Percentiles rank a stretch among this genome's conserved stretches.
Conservation (phyloP, 2,329 filamentous ascomycete genomes). For the Nannizzia gypsea region DNA sequence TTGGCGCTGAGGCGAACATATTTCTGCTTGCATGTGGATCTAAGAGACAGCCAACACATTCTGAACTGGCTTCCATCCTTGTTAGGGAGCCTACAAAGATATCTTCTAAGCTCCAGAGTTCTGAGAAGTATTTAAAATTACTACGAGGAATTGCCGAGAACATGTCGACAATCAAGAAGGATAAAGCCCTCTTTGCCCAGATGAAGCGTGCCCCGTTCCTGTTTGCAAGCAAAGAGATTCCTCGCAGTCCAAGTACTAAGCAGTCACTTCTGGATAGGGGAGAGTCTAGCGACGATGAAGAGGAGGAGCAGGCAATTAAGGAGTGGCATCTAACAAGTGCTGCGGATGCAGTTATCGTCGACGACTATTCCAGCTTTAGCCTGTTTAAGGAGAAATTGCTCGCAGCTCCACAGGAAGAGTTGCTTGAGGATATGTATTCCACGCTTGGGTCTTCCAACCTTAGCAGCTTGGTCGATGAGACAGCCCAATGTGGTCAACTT, state of each 20-base stretch:
- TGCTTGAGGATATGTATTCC: constrained; percentile 71
- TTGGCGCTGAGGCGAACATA: constrained; percentile 72
- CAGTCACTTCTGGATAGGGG: constrained; percentile 13
- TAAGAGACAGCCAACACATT: constrained; percentile 77
- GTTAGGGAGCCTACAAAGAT: constrained; percentile 72
- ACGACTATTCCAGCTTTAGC: constrained; percentile 81
- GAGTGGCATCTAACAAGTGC: constrained; percentile 69
- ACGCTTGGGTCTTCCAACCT: constrained; percentile 67
- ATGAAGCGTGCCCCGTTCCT: constrained; percentile 69
- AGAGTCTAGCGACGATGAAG: constrained; percentile 37
- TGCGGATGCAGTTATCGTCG: constrained; percentile 61
- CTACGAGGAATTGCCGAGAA: constrained; percentile 70
- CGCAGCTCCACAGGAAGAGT: constrained; percentile 81
- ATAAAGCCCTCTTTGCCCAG: constrained; percentile 63
- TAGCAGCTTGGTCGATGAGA: constrained; percentile 65
- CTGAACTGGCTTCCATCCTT: constrained; percentile 73
- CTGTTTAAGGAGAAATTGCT: constrained; percentile 77
- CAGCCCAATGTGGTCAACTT: constrained; percentile 57
- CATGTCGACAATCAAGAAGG: constrained; percentile 55
- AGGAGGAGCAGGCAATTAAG: constrained; percentile 54
- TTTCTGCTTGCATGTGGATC: constrained; percentile 84
- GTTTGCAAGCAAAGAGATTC: constrained; percentile 68
- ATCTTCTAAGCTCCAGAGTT: constrained; percentile 63
- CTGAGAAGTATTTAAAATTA: constrained; percentile 77
- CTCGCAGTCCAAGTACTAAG: constrained; percentile 19